Evolutionary conservation across 2,329 filamentous ascomycete species (phyloP), one percentile per base, ranked within the genome.

Genomic region (Macrophomina tecta): DNA sequence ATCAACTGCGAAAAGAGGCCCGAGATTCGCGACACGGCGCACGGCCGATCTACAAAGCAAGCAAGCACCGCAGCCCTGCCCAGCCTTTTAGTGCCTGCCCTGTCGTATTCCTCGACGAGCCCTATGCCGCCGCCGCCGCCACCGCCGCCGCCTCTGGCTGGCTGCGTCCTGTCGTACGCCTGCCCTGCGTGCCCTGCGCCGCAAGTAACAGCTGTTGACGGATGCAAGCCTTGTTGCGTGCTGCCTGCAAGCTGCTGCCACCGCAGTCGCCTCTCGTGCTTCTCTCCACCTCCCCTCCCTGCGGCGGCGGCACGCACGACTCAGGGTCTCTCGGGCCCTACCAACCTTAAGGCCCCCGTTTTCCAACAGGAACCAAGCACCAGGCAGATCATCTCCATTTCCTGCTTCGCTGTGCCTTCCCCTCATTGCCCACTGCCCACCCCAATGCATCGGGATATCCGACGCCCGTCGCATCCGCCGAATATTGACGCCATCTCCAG

Each of bases 1-100:
- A 46, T 60, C 49, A n/a, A n/a, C 14, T 14, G 32, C 40, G 40
- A 30, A 60, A 62, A 45, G 23, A 23, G 32, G 45, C 30, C 40
- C 6, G 49, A 62, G 58, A 62, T 62, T 62, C 58, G 58, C 58
- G 58, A 62, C 45, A 49, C 56, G 40, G 56, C 40, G 58, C 58
- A 62, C 58, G 58, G 58, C 58, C 58, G 58, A 61, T 61, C 56
- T 62, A 45, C 58, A 16, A 16, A 23, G 30, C 38, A 49, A n/a
- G 8, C 42, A 14, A 48, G 45, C 45, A 16, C 11, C n/a, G n/a
- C 46, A 23, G 46, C 46, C 46, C n/a, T 49, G 46, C 18, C 16
- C 46, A 14, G 46, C n/a, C 46, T 16, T 48, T 9, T 56, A 40
- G 53, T 38, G 53, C 34, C 36, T 56, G 53, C 53, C 53, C 53